Base-by-base conservation (phyloP, 2,329 filamentous ascomycete species). In the Sphaerostilbella broomeana region DNA sequence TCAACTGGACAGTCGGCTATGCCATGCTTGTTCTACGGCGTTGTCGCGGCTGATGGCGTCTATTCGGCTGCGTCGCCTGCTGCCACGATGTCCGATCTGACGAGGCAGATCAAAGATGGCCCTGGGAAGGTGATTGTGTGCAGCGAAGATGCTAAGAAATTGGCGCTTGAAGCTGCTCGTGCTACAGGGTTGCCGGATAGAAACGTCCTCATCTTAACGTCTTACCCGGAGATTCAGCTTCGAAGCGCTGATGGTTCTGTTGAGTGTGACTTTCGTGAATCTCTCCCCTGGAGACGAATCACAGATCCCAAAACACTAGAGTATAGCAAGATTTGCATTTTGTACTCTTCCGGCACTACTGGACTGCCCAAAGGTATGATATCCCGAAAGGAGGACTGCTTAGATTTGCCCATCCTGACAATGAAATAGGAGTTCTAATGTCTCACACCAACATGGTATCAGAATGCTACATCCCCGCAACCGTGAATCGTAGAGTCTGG, bases 21-120 rank as follows among this genome's bases (percentile, higher is more conserved):
- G 0, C 68, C 74, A 0, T 62, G 68, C 10, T 47, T 76, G 2
- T 74, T 76, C 50, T 79, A 67, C 46, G 72, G 69, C 11, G 68
- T 77, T 37, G 63, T 81, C 31, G 76, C 72, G 4, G 74, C 75
- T 2, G 75, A 70, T 1, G 77, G 75, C 13, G 67, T 81, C 18
- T 80, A 75, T 48, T 74, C 72, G 6, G 69, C 73, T 5, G 73
- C 73, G 0, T 72, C 66, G 32, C 63, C 72, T 0, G 63, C 67
- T 0, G 68, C 64, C 5, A 76, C 74, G 0, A 59, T 65, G 1
- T 50, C 59, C 3, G 77, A 81, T 18, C 55, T 80, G 7, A 64
- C 65, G 3, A 62, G 69, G 24, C 65, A 70, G 50, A 49, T 68
- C 20, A 47, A 47, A 2, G 60, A 69, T 30, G 64, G 65, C 0